Percentiles rank a stretch among this genome's conserved stretches.
Conservation (phyloP, 2,329 filamentous ascomycete species). For the Thelonectria discophora region DNA sequence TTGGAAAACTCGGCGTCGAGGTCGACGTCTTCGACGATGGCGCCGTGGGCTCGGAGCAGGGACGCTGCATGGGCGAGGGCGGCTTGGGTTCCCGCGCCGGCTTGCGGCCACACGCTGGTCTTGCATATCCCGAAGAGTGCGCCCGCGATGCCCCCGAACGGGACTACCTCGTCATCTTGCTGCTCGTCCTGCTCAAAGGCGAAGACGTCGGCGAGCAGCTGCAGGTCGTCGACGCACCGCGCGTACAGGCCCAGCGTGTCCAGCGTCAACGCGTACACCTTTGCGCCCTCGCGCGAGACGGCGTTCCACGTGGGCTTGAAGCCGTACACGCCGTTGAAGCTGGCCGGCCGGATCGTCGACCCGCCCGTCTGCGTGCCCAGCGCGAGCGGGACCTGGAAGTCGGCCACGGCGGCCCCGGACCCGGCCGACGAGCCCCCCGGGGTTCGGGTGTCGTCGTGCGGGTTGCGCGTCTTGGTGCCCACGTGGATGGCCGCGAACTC, state of each 20-base stretch:
- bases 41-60: conserved; percentile 58
- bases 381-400: conserved; percentile 68
- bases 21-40: conserved; percentile 64
- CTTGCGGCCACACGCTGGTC: conserved; percentile 63
- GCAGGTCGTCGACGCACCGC: conserved; percentile 66
- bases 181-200: conserved; percentile 55
- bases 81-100: conserved; percentile 54
- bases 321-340: conserved; percentile 73
- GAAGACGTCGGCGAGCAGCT: conserved; percentile 65
- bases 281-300: conserved; percentile 69
- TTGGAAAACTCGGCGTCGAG: conserved; percentile 60
- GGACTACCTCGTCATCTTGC: conserved; percentile 46
- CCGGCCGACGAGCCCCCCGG: conserved; percentile 75
- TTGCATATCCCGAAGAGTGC: conserved; percentile 65
- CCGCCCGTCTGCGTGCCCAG: conserved; percentile 75
- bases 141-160: conserved; percentile 52
- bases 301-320: conserved; percentile 74
- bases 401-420: conserved; percentile 72
- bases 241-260: conserved; percentile 72
- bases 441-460: conserved; percentile 71
- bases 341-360: conserved; percentile 70
- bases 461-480: conserved; percentile 66
- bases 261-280: conserved; percentile 65
- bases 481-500: conserved; percentile 68
- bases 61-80: conserved; percentile 54